Base-by-base conservation (phyloP, 1,284 basidiomycete genomes). In the Sphaerobolus stellatus region DNA sequence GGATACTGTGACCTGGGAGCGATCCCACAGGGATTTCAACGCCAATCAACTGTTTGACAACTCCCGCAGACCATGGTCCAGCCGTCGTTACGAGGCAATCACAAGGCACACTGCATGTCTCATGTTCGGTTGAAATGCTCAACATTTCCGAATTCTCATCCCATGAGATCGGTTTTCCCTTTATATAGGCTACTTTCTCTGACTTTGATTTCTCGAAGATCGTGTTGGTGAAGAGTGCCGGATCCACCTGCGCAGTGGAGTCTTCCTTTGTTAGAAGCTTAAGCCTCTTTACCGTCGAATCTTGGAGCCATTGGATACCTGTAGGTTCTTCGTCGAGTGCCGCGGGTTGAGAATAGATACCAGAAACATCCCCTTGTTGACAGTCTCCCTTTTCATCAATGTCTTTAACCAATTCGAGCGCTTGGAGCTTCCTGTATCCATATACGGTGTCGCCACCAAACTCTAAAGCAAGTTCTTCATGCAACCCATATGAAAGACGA, bases 21-120 rank as follows among this genome's bases (percentile, higher is more conserved):
- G 62, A 22, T 64, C 68, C 67, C 20, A 65, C 61, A 36, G 64
- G 61, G 44, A 56, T 58, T 24, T 68, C 66, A 50, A 67, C 59
- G 3, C 80, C 76, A 57, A 84, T 75, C 24, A 87, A 71, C 52
- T 74, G 66, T 24, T 65, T 59, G 38, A 81, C 72, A 7, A 86
- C 71, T 44, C 66, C 65, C 1, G 83, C 83, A 0, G 83, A 82
- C 84, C 84, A 87, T 3, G 83, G 83, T 1, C 84, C 83, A 2
- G 82, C 79, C 5, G 81, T 73, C 52, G 86, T 65, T 25, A 85
- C 74, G 28, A 86, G 65, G 24, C 69, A 62, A 72, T 78, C 57
- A 68, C 74, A 68, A 14, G 68, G 66, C 49, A 79, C 56, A 38
- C 71, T 68, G 20, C 61, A 55, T 16, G 64, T 58, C 33, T 61